Base-by-base conservation (phyloP, 2,329 filamentous ascomycete genomes). In the Sclerotinia subarctica region DNA sequence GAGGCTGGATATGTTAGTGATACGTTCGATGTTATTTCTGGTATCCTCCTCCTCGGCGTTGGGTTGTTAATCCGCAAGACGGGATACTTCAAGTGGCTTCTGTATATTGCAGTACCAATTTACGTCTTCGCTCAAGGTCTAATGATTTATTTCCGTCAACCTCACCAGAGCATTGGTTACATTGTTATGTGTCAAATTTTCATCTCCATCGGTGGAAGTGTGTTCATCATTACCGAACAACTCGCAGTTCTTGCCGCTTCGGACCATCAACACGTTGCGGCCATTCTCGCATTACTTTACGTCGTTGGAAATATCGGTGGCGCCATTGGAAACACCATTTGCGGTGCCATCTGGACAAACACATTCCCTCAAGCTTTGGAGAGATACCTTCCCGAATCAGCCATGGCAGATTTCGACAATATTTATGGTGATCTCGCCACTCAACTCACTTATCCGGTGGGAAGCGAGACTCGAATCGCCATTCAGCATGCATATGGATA, bases 301-400 rank as follows among this genome's bases (percentile, higher is more conserved):
- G 69, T 72, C 17, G 54, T 87, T 24, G 82, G 85, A 71, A 85
- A 84, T 70, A 82, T 90, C 70, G 88, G 87, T 51, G 83, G 82
- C 51, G 85, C 87, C 0, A 79, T 89, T 15, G 88, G 87, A 2
- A 82, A 82, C 2, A 83, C 87, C 21, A 83, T 91, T 63, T 85
- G 87, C 2, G 84, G 83, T 0, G 86, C 88, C 17, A 86, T 91
- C 71, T 91, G 88, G 88, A 86, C 85, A 0, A 82, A 84, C 70
- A 83, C 84, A 0, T 86, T 91, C 73, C 82, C 82, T 2, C 77
- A 78, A 42, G 84, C 84, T 19, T 80, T 90, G 5, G 72, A 74
- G 38, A 71, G 76, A 46, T 83, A 84, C 70, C 80, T 90, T 1
- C 88, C 88, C 0, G 75, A 69, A 7, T 70, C 72, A 1, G 76